Percentiles rank a stretch among this genome's conserved stretches.
These are phyloP conservation scores for Erysimum cheiri DNA, from an alignment of 441 rosid genomes.

Conservation along the genomic window DNA sequence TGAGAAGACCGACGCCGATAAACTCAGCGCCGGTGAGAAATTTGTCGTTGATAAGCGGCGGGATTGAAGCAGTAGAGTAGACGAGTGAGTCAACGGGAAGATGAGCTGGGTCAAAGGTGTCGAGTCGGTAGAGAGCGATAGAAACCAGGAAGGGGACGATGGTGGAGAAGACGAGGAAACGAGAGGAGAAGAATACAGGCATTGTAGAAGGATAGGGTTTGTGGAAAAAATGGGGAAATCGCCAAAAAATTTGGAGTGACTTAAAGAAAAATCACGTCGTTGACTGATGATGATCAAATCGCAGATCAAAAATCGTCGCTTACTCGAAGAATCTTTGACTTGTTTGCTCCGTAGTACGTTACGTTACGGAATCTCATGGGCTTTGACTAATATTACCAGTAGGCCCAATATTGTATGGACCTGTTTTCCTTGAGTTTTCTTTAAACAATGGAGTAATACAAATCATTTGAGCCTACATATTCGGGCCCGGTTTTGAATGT, in stretches of 20 bases:
- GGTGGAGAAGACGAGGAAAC: constrained; percentile 23
- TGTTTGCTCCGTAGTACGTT: not conserved
- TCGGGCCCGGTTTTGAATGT: not conserved
- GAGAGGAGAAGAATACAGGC: constrained; percentile 5
- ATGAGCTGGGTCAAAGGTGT: constrained; percentile 65
- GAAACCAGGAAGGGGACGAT: constrained; percentile 46
- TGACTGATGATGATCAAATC: not conserved
- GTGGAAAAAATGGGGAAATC: not conserved
- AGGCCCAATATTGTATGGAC: not conserved
- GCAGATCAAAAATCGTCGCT: not conserved
- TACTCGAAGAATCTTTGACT: not conserved
- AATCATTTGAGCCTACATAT: not conserved
- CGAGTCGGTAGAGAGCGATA: constrained; percentile 50
- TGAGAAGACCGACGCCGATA: constrained; percentile 50
- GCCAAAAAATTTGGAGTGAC: not conserved
- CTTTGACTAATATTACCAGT: not conserved
- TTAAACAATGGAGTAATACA: too few species aligned
- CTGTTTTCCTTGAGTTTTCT: too few species aligned
- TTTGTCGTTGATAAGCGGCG: constrained; percentile 39
- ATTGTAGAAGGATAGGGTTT: constrained; percentile 13
- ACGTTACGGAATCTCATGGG: not conserved
- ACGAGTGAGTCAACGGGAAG: constrained; percentile 55
- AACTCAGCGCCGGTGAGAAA: constrained; percentile 52
- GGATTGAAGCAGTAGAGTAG: constrained; percentile 15
- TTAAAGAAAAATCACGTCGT: not conserved